Base-by-base conservation (phyloP, 305 asterid genomes). In the Nicotiana rustica region DNA sequence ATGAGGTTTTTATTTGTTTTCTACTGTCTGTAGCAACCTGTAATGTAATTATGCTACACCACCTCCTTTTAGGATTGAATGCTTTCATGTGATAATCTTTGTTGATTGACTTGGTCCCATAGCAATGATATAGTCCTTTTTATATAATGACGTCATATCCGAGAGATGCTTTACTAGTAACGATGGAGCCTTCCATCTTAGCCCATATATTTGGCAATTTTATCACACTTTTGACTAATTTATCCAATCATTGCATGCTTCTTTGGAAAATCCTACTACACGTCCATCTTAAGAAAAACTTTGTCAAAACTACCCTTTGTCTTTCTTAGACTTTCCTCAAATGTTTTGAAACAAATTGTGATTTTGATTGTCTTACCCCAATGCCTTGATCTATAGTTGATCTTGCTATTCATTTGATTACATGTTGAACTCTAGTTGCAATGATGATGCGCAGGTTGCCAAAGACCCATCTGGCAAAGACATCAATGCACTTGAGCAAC, bases 391-490 rank as follows among this genome's bases (percentile, higher is more conserved):
- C 41, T 49, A 25, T 49, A 14, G 79, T 49, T 13, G 56, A 52
- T 25, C 52, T 25, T 7, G 38, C 21, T 35, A 7, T 13, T 49
- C 19, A 14, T 21, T 0, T 49, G n/a, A 73, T 73, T 19, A 49
- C 60, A 25, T 49, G 79, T 36, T 49, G 79, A 73, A 49, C 14
- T 49, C 44, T 14, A 49, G 64, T 73, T 21, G 64, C 64, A 25
- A 9, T 73, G 64, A 19, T 49, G 15, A 65, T 47, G 77, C 47
- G 29, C 19, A 80, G 83, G 83, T 80, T 4, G 83, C 83, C 35
- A 80, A 65, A 61, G 83, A 80, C 55, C 83, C 83, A 8, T 80
- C 83, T 80, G 77, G 83, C 21, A 80, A 80, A 65, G 77, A 80
- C 19, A 79, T 79, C 52, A 79, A 79, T 79, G 82, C 82, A 13